Evolutionary conservation across 176 grass and related monocot genomes (phyloP).

Genomic region (Cenchrus americanus): DNA sequence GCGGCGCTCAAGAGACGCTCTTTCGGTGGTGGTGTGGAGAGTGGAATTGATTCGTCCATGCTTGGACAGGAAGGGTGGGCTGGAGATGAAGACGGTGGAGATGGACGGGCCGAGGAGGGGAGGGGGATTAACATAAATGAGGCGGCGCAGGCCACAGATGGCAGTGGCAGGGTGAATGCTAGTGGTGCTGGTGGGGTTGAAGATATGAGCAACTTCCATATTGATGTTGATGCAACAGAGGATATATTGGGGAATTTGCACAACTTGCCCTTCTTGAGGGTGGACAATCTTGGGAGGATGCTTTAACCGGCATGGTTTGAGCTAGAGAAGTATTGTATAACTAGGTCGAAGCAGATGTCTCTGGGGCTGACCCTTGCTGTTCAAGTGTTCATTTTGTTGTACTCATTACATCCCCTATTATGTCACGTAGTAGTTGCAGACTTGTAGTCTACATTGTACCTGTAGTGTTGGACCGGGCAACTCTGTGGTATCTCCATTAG

Average conservation of each 20-base stretch:
- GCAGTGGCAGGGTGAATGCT: constrained; percentile 40
- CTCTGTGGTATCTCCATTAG: constrained; percentile 37
- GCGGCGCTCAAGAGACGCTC: constrained; percentile 31
- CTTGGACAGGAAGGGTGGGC: constrained; percentile 48
- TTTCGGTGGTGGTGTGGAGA: constrained; percentile 54
- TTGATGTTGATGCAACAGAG: constrained; percentile 68
- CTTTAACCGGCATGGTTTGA: constrained; percentile 23
- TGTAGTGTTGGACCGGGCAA: constrained; percentile 5
- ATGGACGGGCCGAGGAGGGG: constrained; percentile 47
- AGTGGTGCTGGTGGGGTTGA: constrained; percentile 31
- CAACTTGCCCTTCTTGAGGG: constrained; percentile 65
- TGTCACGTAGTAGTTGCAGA: constrained; percentile 36
- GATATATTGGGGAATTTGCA: constrained; percentile 82
- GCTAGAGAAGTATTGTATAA: constrained; percentile 35
- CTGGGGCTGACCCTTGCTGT: constrained; percentile 24
- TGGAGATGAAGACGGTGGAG: constrained; percentile 31
- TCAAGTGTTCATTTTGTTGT: constrained; percentile 30
- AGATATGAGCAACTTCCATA: constrained; percentile 63
- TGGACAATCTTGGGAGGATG: constrained; percentile 59
- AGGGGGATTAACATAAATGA: constrained; percentile 89
- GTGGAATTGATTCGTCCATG: constrained; percentile 43
- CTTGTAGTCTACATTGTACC: constrained; percentile 27
- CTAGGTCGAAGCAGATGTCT: constrained; percentile 43
- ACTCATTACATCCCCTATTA: neutral
- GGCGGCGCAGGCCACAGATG: constrained; percentile 64